These are phyloP conservation scores for Tylopilus sp. DNA, from an alignment of 1,284 basidiomycete genomes.

Conservation along the genomic window DNA sequence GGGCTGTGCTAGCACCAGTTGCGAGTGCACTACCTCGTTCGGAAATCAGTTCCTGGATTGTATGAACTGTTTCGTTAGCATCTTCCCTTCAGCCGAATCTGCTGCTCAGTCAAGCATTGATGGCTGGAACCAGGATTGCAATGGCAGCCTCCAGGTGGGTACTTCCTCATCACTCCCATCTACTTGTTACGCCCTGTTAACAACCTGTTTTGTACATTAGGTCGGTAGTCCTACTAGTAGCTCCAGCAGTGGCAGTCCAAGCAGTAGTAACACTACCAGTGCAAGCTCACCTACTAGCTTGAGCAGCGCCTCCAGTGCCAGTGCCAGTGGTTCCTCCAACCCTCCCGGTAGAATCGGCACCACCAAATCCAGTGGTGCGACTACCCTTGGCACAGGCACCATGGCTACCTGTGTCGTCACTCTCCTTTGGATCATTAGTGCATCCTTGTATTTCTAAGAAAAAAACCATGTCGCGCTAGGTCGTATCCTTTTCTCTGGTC, in stretches of 20 bases:
- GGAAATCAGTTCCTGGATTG: conserved; percentile 27
- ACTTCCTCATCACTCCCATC: neutral
- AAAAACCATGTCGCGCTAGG: neutral
- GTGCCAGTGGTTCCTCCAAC: too few relatives aligned
- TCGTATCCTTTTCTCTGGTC: neutral
- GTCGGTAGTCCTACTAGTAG: too few relatives aligned
- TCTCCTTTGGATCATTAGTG: conserved; percentile 10
- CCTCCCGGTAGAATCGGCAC: too few relatives aligned
- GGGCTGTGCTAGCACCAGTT: conserved; percentile 20
- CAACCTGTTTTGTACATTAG: conserved; percentile 11
- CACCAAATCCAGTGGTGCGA: neutral
- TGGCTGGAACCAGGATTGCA: conserved; percentile 28
- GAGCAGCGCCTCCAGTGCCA: too few relatives aligned
- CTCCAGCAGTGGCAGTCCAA: too few relatives aligned
- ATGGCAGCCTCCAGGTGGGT: conserved; percentile 32
- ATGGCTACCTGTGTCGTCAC: conserved; percentile 10
- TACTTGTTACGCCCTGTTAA: too few relatives aligned
- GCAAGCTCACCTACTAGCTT: too few relatives aligned
- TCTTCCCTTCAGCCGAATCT: neutral
- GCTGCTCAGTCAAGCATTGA: conserved; percentile 18
- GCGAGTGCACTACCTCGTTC: conserved; percentile 23
- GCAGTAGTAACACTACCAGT: too few relatives aligned
- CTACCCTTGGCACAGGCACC: conserved; percentile 12
- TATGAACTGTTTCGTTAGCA: conserved; percentile 29
- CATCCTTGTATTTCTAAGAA: conserved; percentile 20